phyloP scores from a whole-genome alignment of 1,284 basidiomycete species.

The Crepidotus sp. region DNA sequence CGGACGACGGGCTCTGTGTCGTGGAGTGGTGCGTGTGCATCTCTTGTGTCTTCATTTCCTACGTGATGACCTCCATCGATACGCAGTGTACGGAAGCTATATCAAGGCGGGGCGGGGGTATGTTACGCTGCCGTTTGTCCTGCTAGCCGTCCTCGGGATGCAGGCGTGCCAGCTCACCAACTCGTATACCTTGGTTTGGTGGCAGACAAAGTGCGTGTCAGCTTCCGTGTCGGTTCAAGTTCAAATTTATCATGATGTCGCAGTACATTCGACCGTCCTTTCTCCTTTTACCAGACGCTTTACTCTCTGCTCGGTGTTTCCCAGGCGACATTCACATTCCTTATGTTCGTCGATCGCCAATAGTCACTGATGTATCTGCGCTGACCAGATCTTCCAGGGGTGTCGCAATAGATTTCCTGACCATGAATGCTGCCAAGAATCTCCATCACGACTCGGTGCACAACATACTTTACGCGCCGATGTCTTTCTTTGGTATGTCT shows the following conservation, averaged over 20 bases:
- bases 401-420: conserved; percentile 45
- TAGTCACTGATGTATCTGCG: neutral
- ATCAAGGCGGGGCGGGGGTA: conserved; percentile 53
- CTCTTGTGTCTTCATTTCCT: neutral
- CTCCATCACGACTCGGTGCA: conserved; percentile 46
- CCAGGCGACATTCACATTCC: conserved; percentile 59
- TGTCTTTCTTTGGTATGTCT: conserved; percentile 54
- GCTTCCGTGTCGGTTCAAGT: neutral
- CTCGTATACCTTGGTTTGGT: conserved; percentile 62
- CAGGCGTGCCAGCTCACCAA: conserved; percentile 52
- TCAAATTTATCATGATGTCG: conserved; percentile 6
- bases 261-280: conserved; percentile 40
- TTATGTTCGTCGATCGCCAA: conserved; percentile 31
- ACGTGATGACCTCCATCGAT: neutral
- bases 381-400: conserved; percentile 32
- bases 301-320: conserved; percentile 59
- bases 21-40: conserved; percentile 32
- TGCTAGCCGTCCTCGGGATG: conserved; percentile 51
- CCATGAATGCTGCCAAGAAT: conserved; percentile 50
- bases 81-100: conserved; percentile 61
- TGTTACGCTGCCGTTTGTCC: conserved; percentile 48
- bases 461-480: conserved; percentile 58
- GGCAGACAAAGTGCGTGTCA: conserved; percentile 51
- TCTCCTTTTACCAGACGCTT: conserved; percentile 62
- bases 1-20: conserved; percentile 61